Evolutionary conservation across 345 rosid genomes (phyloP).

Genomic region (Citrus hindsii): DNA sequence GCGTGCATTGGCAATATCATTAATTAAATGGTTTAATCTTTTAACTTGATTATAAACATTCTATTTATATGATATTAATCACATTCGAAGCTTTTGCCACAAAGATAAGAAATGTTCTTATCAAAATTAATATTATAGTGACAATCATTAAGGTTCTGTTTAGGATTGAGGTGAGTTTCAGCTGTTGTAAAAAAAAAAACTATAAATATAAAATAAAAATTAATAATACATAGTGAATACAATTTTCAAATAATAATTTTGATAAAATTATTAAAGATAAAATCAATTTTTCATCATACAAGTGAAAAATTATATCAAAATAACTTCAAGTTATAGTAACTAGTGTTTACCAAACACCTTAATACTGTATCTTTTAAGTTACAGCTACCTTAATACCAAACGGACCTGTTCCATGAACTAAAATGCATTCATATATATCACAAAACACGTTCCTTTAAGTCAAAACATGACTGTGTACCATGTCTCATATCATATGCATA

Average conservation of each 20-base stretch:
- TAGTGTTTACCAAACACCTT: too few species aligned
- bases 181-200: fast-evolving
- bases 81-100: background rate
- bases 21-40: too few species aligned
- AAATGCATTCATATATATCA: background rate
- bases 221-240: too few species aligned
- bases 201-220: too few species aligned
- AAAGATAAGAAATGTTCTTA: too few species aligned
- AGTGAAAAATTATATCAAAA: too few species aligned
- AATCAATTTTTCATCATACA: too few species aligned
- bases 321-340: fast-evolving
- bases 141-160: fast-evolving
- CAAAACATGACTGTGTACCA: background rate
- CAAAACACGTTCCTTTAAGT: background rate
- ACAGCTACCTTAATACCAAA: too few species aligned
- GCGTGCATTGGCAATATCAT: too few species aligned
- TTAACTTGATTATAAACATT: background rate
- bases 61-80: background rate
- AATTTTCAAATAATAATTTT: too few species aligned
- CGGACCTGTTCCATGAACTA: background rate
- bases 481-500: background rate
- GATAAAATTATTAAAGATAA: too few species aligned
- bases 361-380: fast-evolving
- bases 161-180: too few species aligned
- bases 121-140: background rate